These are phyloP conservation scores for Globisporangium cylindrosporum DNA, from an alignment of 352 stramenopile species.

Conservation along the genomic window DNA sequence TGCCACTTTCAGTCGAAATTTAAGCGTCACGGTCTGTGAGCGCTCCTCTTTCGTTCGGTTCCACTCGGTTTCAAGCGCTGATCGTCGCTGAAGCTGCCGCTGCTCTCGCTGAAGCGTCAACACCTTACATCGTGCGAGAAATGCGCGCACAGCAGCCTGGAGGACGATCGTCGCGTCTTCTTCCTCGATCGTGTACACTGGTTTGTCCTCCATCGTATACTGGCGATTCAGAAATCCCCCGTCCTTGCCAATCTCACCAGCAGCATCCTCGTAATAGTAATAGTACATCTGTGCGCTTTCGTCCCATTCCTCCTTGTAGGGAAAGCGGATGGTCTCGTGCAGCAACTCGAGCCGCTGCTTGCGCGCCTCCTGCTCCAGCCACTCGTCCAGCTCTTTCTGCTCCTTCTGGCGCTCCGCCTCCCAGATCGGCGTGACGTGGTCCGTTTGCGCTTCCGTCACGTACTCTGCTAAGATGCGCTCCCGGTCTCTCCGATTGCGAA, in stretches of 20 bases:
- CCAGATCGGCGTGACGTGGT: conserved; percentile 69
- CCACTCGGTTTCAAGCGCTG: conserved; percentile 43
- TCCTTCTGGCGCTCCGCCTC: conserved; percentile 57
- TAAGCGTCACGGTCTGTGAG: conserved; percentile 43
- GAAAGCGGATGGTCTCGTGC: conserved; percentile 41
- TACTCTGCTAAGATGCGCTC: conserved; percentile 36
- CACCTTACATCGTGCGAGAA: conserved; percentile 35
- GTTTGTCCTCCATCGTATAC: conserved; percentile 32
- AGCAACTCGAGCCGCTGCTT: conserved; percentile 35
- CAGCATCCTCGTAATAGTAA: conserved; percentile 30
- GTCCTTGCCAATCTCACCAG: neutral
- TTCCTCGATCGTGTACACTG: conserved; percentile 62
- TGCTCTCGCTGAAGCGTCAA: conserved; percentile 26
- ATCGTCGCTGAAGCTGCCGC: conserved; percentile 26
- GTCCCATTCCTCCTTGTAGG: conserved; percentile 62
- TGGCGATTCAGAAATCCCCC: neutral
- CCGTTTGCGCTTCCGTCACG: conserved; percentile 43
- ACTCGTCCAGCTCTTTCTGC: conserved; percentile 45
- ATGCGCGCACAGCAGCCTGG: conserved; percentile 38
- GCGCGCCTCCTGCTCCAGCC: conserved; percentile 30
- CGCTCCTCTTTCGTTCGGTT: conserved; percentile 33
- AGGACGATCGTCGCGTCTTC: conserved; percentile 47
- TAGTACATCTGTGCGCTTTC: conserved; percentile 36
- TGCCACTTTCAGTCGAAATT: conserved; percentile 16
- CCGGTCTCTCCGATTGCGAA: conserved; percentile 22